Conservation (phyloP, 2,329 filamentous ascomycete species). For the Penicillium verrucosum region DNA sequence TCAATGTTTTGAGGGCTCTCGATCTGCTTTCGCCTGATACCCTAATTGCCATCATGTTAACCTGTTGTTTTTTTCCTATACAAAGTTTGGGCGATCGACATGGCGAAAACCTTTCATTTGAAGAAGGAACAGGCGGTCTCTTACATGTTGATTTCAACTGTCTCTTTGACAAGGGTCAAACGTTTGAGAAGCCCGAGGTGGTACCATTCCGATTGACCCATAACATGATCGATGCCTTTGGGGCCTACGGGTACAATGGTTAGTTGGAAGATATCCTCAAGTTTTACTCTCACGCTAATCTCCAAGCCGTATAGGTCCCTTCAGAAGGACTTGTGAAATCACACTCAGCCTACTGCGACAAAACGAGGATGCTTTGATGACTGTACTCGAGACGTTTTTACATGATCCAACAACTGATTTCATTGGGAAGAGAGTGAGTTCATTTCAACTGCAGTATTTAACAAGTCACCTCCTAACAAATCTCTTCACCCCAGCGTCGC, state of each 20-base stretch:
- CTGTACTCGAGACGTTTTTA: conserved; percentile 92
- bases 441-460: background rate
- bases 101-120: conserved; percentile 93
- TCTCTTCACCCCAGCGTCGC: conserved; percentile 43
- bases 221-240: conserved; percentile 98
- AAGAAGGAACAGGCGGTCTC: conserved; percentile 88
- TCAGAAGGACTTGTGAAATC: conserved; percentile 84
- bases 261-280: conserved; percentile 3
- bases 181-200: conserved; percentile 88
- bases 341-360: conserved; percentile 79
- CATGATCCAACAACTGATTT: conserved; percentile 96
- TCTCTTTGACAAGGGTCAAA: conserved; percentile 95
- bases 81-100: conserved; percentile 80
- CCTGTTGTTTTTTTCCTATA: background rate
- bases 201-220: conserved; percentile 96
- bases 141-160: conserved; percentile 99
- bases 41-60: background rate
- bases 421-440: conserved; percentile 64
- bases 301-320: conserved; percentile 58
- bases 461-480: background rate
- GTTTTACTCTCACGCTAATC: conserved; percentile 2
- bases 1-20: background rate
- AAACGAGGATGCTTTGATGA: conserved; percentile 95
- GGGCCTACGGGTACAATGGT: conserved; percentile 85
- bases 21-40: background rate